Evolutionary conservation across 805 yeast species (phyloP), one percentile per base, ranked within the genome.

Genomic region (Myxozyma nipponensis): DNA sequence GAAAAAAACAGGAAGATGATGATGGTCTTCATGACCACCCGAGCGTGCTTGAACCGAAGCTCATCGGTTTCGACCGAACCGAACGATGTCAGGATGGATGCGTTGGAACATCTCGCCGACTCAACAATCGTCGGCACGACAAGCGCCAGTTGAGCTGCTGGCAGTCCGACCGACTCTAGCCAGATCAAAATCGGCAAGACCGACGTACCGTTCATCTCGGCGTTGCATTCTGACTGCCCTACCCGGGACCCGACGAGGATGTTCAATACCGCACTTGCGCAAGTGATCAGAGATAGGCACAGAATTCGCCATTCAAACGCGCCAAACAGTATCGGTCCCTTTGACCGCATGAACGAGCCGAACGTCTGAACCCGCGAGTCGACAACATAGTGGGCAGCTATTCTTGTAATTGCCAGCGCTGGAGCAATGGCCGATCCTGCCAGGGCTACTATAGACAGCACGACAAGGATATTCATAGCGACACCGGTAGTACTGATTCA

Each of bases 241-340:
- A 46, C 39, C 9, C 30, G 43, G 15, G 42, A 25, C 19, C 50
- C 21, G 19, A 51, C 40, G 30, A 44, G 35, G 22, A 51, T 28
- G 24, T 51, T 44, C 34, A 51, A 25, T 22, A 51, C 23, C 10
- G 42, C 26, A n/a, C 42, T 34, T n/a, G 35, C 22, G 26, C 26
- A 32, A 13, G 17, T 13, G 7, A 41, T 30, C n/a, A 48, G 2
- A 3, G 52, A 44, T 15, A 52, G 42, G 1, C 47, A 50, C 6
- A 45, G n/a, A 4, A 43, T 52, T 18, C 52, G 56, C 3, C 52
- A 48, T 24, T 48, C 56, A 19, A 48, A 41, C 4, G 49, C 52
- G 7, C 56, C 52, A 26, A 47, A 47, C 7, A 40, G 17, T 4
- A 43, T 22, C 34, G 23, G 22, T 38, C 50, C 37, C 9, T 46